phyloP scores from a whole-genome alignment of 306 rosid genomes.

The Prunus kanzakura region DNA sequence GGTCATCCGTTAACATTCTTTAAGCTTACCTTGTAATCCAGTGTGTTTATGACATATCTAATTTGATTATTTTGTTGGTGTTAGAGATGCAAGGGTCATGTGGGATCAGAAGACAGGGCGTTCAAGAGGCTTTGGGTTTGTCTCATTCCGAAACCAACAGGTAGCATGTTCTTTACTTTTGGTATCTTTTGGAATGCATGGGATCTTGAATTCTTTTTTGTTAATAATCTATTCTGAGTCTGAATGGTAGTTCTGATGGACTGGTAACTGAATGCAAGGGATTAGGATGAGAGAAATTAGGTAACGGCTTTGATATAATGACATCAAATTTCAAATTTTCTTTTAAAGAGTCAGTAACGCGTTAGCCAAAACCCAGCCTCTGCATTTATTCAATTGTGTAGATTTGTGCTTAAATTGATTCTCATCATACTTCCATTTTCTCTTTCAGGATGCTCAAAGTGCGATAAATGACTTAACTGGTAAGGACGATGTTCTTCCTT shows the following conservation, averaged over 20 bases:
- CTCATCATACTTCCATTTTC: slow-evolving; percentile 10
- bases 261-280: slow-evolving; percentile 10
- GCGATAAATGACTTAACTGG: slow-evolving; percentile 97
- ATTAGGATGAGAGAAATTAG: neutral
- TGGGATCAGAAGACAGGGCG: slow-evolving; percentile 99
- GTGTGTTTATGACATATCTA: neutral
- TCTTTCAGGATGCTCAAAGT: slow-evolving; percentile 90
- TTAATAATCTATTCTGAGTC: slow-evolving; percentile 1
- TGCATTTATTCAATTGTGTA: neutral
- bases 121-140: slow-evolving; percentile 98
- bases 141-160: slow-evolving; percentile 92
- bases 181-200: neutral
- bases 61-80: slow-evolving; percentile 23
- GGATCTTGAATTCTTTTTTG: neutral
- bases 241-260: slow-evolving; percentile 4
- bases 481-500: slow-evolving; percentile 31
- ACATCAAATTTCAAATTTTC: neutral
- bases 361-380: neutral
- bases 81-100: slow-evolving; percentile 98
- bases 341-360: neutral
- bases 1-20: neutral
- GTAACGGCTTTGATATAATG: neutral
- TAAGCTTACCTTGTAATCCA: neutral
- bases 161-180: slow-evolving; percentile 27
- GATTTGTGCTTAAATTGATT: neutral